Evolutionary conservation across 1,139 yeast species (phyloP).

Genomic region (Arxiozyma slooffiae): DNA sequence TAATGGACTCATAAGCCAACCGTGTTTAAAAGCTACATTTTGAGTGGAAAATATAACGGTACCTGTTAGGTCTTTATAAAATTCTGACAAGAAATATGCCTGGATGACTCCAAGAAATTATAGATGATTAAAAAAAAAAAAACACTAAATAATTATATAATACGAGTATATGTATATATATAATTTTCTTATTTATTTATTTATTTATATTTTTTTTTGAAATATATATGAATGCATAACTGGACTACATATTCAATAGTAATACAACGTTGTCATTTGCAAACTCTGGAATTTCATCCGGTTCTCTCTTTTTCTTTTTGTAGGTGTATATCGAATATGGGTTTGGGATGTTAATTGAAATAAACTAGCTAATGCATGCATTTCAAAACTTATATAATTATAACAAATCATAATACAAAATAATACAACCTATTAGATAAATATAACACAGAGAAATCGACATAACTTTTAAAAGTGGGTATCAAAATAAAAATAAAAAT

Average conservation of each 20-base stretch:
- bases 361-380: neutral
- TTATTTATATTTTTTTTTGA: no score
- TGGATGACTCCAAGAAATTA: conserved; percentile 42
- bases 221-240: no score
- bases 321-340: no score
- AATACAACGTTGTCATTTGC: neutral
- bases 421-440: neutral
- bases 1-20: conserved; percentile 64
- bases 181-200: no score
- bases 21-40: conserved; percentile 56
- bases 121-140: conserved; percentile 25
- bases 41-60: conserved; percentile 45
- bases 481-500: neutral
- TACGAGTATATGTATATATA: neutral
- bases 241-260: neutral
- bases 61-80: conserved; percentile 47
- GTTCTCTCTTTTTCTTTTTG: no score
- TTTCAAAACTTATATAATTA: neutral
- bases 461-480: neutral
- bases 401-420: neutral
- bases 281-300: no score
- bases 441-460: neutral
- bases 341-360: neutral
- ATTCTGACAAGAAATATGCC: conserved; percentile 57
- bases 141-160: no score